phyloP scores from a whole-genome alignment of 139 green algal genomes.

The Dunaliella sp. region DNA sequence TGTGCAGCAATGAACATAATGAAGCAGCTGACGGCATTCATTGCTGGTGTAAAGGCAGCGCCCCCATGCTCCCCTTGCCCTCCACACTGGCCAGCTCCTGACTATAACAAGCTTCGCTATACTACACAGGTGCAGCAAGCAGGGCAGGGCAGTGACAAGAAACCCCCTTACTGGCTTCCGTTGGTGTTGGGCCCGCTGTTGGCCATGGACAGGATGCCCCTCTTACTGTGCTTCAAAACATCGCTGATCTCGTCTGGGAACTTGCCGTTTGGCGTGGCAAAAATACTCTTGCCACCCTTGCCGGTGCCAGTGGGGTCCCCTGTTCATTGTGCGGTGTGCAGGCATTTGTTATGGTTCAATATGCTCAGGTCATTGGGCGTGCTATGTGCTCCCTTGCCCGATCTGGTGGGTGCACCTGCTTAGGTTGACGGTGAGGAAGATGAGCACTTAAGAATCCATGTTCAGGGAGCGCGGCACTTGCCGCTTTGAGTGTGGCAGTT shows the following conservation, averaged over 20 bases:
- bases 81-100: too few relatives aligned
- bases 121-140: not conserved
- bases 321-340: not conserved
- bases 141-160: too few relatives aligned
- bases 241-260: conserved; percentile 94
- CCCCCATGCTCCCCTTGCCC: too few relatives aligned
- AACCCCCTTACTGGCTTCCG: conserved; percentile 42
- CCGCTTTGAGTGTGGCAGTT: too few relatives aligned
- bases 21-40: too few relatives aligned
- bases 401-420: not conserved
- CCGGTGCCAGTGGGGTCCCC: conserved; percentile 92
- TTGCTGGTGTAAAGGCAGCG: too few relatives aligned
- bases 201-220: conserved; percentile 94
- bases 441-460: not conserved
- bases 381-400: not conserved
- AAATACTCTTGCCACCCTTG: conserved; percentile 90
- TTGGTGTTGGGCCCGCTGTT: conserved; percentile 96
- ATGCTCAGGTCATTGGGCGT: conserved; percentile 1
- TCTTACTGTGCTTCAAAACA: conserved; percentile 81
- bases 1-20: too few relatives aligned
- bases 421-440: too few relatives aligned
- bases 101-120: not conserved
- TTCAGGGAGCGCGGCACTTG: not conserved
- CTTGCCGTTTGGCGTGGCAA: conserved; percentile 78
- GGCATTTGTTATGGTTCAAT: not conserved